Conservation (phyloP, 2,329 filamentous ascomycete genomes). For the Fusarium virguliforme region DNA sequence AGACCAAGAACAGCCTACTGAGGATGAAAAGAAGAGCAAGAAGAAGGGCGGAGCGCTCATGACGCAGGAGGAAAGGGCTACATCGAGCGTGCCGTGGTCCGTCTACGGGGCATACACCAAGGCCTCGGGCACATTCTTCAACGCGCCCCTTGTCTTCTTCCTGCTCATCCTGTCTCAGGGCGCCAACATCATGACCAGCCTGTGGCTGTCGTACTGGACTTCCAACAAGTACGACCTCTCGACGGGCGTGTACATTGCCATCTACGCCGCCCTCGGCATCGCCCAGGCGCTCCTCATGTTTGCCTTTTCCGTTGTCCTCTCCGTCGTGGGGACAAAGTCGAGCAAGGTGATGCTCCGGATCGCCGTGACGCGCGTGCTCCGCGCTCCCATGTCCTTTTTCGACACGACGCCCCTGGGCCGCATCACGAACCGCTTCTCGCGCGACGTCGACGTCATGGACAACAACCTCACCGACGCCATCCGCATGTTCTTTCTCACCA, state of each 20-base stretch:
- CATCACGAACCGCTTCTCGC: conserved; percentile 96
- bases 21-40: conserved; percentile 64
- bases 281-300: conserved; percentile 84
- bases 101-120: conserved; percentile 85
- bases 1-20: conserved; percentile 59
- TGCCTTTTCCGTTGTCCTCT: conserved; percentile 82
- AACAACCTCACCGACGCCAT: conserved; percentile 91
- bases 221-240: conserved; percentile 80
- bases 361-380: conserved; percentile 83
- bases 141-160: conserved; percentile 75
- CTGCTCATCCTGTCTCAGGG: conserved; percentile 82
- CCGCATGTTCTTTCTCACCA: conserved; percentile 91
- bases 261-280: conserved; percentile 80
- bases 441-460: conserved; percentile 97
- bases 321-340: conserved; percentile 84
- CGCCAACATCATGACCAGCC: conserved; percentile 86
- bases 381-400: conserved; percentile 90
- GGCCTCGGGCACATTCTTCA: conserved; percentile 80
- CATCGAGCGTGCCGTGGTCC: conserved; percentile 83
- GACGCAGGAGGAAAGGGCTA: conserved; percentile 80
- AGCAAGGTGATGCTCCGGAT: conserved; percentile 86
- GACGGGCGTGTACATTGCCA: conserved; percentile 80
- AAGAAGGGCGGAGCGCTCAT: conserved; percentile 76
- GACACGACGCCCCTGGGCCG: conserved; percentile 96
- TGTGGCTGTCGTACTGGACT: conserved; percentile 97